Evolutionary conservation across 1,284 basidiomycete species (phyloP), one percentile per base, ranked within the genome.

Genomic region (Malassezia slooffiae): DNA sequence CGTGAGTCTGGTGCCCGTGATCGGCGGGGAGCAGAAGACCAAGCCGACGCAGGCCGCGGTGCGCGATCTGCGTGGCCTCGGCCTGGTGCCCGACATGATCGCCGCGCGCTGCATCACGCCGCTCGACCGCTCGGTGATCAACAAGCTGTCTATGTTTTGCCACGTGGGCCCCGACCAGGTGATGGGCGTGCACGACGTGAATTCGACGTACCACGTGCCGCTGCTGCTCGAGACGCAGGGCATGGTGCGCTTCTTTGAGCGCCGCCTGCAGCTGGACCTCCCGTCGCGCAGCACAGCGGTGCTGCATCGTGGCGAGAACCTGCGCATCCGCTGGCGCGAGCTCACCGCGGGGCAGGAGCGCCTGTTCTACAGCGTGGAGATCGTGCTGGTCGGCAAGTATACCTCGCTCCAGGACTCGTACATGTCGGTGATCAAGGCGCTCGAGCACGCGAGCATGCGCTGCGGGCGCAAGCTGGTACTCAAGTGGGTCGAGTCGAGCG

Each of bases 131-230:
- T 76, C 83, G 0, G 91, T 91, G 33, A 93, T 90, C 73, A 78
- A 82, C 63, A 97, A 97, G 72, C 90, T 97, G 34, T 89, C 87
- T 53, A 96, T 97, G 90, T 97, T 97, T 77, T 97, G 91, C 72
- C 93, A 97, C 68, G 91, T 97, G 54, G 76, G 80, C 1, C 77
- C 84, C 4, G 83, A 89, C 62, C 93, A 97, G 71, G 93, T 97
- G 30, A 77, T 97, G 45, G 91, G 88, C 43, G 86, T 97, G 11
- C 91, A 96, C 72, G 89, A 97, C 66, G 87, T 97, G 30, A 80
- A 82, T 6, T 95, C 90, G 16, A 88, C 96, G 26, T 99, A 99
- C 72, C 91, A 97, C 66, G 91, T 97, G 23, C 93, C 93, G 1
- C 76, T 97, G 6, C 76, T 97, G 8, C 78, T 99, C 26, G 81